These are phyloP conservation scores for Asterophora parasitica DNA, from an alignment of 768 basidiomycete genomes.

Conservation along the genomic window DNA sequence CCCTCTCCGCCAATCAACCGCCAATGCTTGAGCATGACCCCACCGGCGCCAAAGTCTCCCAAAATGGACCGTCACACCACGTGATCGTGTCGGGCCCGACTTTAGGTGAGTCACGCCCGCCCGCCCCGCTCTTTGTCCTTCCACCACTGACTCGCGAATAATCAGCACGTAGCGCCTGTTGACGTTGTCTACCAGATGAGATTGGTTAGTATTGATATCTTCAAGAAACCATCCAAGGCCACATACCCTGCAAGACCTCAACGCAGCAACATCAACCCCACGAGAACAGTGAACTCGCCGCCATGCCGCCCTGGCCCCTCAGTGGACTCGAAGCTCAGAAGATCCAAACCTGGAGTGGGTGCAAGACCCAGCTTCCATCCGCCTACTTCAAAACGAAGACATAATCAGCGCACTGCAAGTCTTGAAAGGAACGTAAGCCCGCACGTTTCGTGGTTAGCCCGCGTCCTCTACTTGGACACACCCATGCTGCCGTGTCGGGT, in stretches of 20 bases:
- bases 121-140: neutral
- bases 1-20: no score
- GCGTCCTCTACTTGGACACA: neutral
- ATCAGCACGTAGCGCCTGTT: neutral
- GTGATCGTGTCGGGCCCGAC: neutral
- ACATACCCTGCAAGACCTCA: neutral
- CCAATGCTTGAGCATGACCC: no score
- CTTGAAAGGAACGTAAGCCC: neutral
- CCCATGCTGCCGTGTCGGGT: neutral
- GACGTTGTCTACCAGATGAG: neutral
- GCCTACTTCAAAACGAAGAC: neutral
- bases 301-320: no score
- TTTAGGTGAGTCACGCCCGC: neutral
- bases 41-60: no score
- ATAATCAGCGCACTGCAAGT: neutral
- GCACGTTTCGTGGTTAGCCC: neutral
- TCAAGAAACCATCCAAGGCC: neutral
- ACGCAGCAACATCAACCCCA: neutral
- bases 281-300: neutral
- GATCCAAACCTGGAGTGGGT: neutral
- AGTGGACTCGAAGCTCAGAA: no score
- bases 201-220: neutral
- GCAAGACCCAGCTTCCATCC: neutral
- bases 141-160: slow-evolving; percentile 1
- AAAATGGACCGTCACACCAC: neutral